Conservation (phyloP, 148 eudicot genomes). For the Amaranthus hypochondriacus region DNA sequence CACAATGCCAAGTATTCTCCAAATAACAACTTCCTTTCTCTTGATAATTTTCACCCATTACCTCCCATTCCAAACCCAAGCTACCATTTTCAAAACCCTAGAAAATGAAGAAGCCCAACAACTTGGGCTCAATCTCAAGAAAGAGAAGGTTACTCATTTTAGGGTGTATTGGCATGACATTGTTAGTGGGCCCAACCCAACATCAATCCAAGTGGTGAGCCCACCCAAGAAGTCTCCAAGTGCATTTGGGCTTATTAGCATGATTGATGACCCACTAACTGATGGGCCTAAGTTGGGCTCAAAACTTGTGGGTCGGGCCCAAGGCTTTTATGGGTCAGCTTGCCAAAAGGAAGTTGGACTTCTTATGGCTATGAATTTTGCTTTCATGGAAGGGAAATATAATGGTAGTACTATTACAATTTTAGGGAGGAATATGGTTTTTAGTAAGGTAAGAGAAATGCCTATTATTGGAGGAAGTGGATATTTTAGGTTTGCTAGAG, state of each 20-base stretch:
- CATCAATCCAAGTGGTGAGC: constrained; percentile 31
- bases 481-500: constrained; percentile 33
- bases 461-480: constrained; percentile 35
- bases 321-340: constrained; percentile 36
- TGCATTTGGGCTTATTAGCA: constrained; percentile 31
- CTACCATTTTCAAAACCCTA: constrained; percentile 1
- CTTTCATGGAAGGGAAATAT: constrained; percentile 30
- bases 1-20: constrained; percentile 14
- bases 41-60: constrained; percentile 2
- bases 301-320: constrained; percentile 33
- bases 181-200: constrained; percentile 35
- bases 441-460: constrained; percentile 30
- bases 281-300: constrained; percentile 21
- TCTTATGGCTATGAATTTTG: constrained; percentile 34
- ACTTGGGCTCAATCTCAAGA: constrained; percentile 9
- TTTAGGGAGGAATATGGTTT: constrained; percentile 33
- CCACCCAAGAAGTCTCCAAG: constrained; percentile 27
- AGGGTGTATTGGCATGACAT: constrained; percentile 62
- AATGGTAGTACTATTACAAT: constrained; percentile 35
- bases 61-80: constrained; percentile 2
- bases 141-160: constrained; percentile 47
- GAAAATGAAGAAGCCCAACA: constrained; percentile 4
- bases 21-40: neutral
- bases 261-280: constrained; percentile 37
- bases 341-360: constrained; percentile 31